Evolutionary conservation across 2,329 filamentous ascomycete species (phyloP), one percentile per base, ranked within the genome.

Genomic region (Colletotrichum nymphaeae): DNA sequence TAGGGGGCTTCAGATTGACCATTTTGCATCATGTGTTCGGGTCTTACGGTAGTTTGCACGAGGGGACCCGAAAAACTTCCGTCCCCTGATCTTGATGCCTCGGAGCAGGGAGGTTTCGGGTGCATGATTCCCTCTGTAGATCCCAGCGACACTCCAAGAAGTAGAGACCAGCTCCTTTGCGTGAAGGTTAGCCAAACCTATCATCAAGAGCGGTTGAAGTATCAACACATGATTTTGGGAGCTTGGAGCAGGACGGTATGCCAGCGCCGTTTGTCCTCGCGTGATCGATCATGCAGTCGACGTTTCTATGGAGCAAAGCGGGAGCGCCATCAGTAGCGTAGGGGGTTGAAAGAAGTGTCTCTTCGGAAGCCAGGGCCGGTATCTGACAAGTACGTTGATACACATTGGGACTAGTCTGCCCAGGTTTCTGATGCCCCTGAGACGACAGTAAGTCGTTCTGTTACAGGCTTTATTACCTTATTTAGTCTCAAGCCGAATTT

Each of bases 311-410:
- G 37, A 53, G 24, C 11, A 30, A 28, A 26, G 35, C 42, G 9
- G 11, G 37, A 35, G 58, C 30, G 68, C 63, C 68, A 62, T 37
- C 16, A 46, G 55, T 42, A 42, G 55, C 22, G 35, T 24, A 22
- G 67, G 56, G 32, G 30, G 42, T 12, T 22, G 67, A 22, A 35
- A 22, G 49, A 42, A 63, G 67, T 67, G 67, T 28, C 30, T 63
- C 57, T 2, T n/a, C 71, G 71, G 71, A 71, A 62, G n/a, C 1
- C 16, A 73, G 71, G 71, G 26, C 71, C 71, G 71, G 19, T 62
- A 35, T 67, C 67, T 66, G 67, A 73, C 35, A 52, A 24, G n/a
- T 14, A 22, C 12, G 28, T 24, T 52, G 66, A 49, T 9, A 12
- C 49, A 11, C 12, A 62, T 67, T 1, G 9, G 32, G 56, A 28